These are phyloP conservation scores for Oldenlandia corymbosa DNA, from an alignment of 257 asterid species.

Conservation along the genomic window DNA sequence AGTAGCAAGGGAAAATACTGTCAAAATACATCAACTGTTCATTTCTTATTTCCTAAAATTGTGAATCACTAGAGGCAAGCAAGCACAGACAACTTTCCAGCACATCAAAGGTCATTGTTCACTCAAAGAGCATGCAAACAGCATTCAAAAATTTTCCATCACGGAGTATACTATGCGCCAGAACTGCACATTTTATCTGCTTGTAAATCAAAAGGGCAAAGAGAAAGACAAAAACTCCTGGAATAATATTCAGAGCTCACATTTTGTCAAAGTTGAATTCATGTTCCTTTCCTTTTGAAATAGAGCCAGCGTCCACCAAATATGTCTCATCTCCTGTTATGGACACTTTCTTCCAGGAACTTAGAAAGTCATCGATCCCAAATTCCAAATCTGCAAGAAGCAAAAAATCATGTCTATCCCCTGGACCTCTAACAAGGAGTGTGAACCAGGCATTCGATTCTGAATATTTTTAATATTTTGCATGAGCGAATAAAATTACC, in stretches of 20 bases:
- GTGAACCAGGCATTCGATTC: conserved; percentile 1
- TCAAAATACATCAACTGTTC: conserved; percentile 3
- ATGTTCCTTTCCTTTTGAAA: conserved; percentile 63
- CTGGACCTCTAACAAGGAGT: conserved; percentile 1
- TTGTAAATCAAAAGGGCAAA: too few species aligned
- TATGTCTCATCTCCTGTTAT: conserved; percentile 51
- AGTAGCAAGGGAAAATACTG: conserved; percentile 21
- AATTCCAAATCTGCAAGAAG: conserved; percentile 63
- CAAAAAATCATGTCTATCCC: background rate
- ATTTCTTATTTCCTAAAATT: conserved; percentile 3
- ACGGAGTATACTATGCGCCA: too few species aligned
- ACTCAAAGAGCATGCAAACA: conserved; percentile 8
- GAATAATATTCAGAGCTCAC: conserved; percentile 38
- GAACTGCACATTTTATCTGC: too few species aligned
- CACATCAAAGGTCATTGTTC: background rate
- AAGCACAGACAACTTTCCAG: background rate
- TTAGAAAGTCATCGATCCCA: conserved; percentile 63
- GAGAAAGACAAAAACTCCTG: conserved; percentile 10
- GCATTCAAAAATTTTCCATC: background rate
- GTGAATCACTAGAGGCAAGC: background rate
- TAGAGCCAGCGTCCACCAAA: conserved; percentile 66
- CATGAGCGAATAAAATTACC: conserved; percentile 35
- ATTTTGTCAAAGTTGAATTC: conserved; percentile 54
- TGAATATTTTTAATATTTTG: background rate
- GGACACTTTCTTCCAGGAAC: conserved; percentile 73